Evolutionary conservation across 2,329 filamentous ascomycete species (phyloP), one percentile per base, ranked within the genome.

Genomic region (Ophiostoma triangulosporum): DNA sequence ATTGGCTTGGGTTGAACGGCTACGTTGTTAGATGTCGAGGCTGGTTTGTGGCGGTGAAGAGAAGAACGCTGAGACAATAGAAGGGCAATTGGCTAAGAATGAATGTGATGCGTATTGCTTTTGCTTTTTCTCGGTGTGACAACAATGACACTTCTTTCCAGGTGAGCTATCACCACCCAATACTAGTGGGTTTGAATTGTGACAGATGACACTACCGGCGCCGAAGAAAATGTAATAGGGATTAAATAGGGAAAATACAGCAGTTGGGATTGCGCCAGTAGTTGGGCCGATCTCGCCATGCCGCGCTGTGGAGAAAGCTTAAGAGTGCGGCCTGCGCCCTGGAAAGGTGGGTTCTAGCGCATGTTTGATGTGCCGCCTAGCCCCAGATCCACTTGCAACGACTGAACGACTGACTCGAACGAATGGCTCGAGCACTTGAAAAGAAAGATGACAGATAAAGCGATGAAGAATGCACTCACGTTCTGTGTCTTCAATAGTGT

Each of bases 1-100:
- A 57, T 64, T 54, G 51, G 43, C 15, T 31, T 31, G 17, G 46
- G 46, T 15, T 8, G 17, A 46, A 60, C 5, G 54, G 51, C 45
- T 51, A 40, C 6, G 14, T n/a, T 22, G 32, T 29, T 12, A 7
- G 49, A 2, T 5, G n/a, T 27, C 26, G 35, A 36, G 17, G 24
- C n/a, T 27, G 24, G 27, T 11, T n/a, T 22, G 17, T 8, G 14
- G 32, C 2, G 14, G 36, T 4, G 22, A 1, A 8, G 26, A 40
- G 46, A 24, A 33, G 14, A 12, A 32, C 26, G 9, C 6, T 4
- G 33, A 2, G 20, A 17, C n/a, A 38, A n/a, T 17, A 17, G 22
- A 14, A 48, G 7, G 24, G 26, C 14, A 31, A 26, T 27, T n/a
- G 15, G 15, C 14, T 12, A 20, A 17, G 6, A 9, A 31, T 11